phyloP scores from a whole-genome alignment of 2,329 filamentous ascomycete species.

The Daldinia eschscholtzii region DNA sequence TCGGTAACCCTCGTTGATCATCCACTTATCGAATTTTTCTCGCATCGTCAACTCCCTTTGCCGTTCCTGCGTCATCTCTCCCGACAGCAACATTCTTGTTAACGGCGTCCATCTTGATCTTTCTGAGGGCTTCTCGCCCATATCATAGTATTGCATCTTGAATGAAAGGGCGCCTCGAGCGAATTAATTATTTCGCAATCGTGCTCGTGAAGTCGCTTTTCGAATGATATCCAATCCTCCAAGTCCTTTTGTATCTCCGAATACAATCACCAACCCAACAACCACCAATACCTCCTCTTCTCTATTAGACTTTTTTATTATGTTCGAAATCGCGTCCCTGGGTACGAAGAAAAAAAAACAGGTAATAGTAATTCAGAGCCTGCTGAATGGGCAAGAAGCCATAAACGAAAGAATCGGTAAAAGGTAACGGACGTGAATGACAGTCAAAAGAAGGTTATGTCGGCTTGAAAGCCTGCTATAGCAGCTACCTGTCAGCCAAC shows the following conservation, averaged over 20 bases:
- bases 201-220: conserved; percentile 31
- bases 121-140: conserved; percentile 68
- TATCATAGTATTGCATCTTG: conserved; percentile 55
- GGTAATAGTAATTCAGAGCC: conserved; percentile 63
- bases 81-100: conserved; percentile 84
- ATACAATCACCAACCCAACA: conserved; percentile 38
- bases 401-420: conserved; percentile 43
- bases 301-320: conserved; percentile 44
- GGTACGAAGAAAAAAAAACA: conserved; percentile 32
- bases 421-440: conserved; percentile 39
- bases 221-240: conserved; percentile 34
- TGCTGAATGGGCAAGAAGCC: conserved; percentile 62
- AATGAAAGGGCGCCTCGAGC: conserved; percentile 36
- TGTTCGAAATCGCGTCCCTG: conserved; percentile 39
- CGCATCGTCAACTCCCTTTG: conserved; percentile 75
- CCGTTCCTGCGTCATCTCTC: conserved; percentile 81
- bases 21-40: conserved; percentile 86
- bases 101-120: conserved; percentile 85
- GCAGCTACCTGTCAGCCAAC: conserved; percentile 54
- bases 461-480: conserved; percentile 53
- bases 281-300: conserved; percentile 39
- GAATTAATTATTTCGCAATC: conserved; percentile 27
- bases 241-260: conserved; percentile 26
- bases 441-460: conserved; percentile 49
- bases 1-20: conserved; percentile 89